A percentile compares a stretch with the other conserved stretches of the same genome.
phyloP scores from a whole-genome alignment of 2,329 filamentous ascomycete species.

The Talaromyces sp. region DNA sequence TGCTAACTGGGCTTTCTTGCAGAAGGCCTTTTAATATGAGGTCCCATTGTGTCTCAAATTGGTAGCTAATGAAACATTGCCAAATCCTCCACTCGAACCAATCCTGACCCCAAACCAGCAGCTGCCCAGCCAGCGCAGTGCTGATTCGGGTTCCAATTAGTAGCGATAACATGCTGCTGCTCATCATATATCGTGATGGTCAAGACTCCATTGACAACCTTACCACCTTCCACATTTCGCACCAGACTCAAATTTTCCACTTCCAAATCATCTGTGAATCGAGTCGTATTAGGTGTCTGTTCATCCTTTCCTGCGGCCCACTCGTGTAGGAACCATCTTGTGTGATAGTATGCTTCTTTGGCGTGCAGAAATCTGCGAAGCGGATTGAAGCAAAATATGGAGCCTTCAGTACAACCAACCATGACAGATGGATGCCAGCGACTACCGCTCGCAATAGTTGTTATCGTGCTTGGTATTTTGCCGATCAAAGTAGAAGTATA shows the following conservation, averaged over 20 bases:
- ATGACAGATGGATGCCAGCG: conserved; percentile 53
- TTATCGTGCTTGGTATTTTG: conserved; percentile 40
- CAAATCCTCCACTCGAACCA: conserved; percentile 65
- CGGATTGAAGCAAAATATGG: conserved; percentile 51
- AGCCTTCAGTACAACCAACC: conserved; percentile 51
- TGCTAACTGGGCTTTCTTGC: too few relatives aligned
- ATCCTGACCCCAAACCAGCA: conserved; percentile 62
- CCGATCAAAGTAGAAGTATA: conserved; percentile 50
- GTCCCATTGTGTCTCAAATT: too few relatives aligned
- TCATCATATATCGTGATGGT: conserved; percentile 57
- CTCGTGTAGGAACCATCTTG: conserved; percentile 58
- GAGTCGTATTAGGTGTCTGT: conserved; percentile 35
- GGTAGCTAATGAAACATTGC: conserved; percentile 36
- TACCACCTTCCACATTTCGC: conserved; percentile 31
- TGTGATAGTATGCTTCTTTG: conserved; percentile 52
- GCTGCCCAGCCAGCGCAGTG: conserved; percentile 66
- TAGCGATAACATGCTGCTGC: conserved; percentile 57
- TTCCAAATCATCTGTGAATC: conserved; percentile 45
- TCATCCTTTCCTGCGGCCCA: conserved; percentile 41
- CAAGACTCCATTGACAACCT: conserved; percentile 30
- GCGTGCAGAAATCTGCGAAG: conserved; percentile 49
- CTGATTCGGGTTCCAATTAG: conserved; percentile 67
- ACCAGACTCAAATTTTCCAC: conserved; percentile 36
- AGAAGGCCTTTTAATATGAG: neutral
- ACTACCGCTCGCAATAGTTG: conserved; percentile 34